A percentile compares a stretch with the other conserved stretches of the same genome.
phyloP scores from a whole-genome alignment of 23 red algal species.

The Gracilariopsis chorda region DNA sequence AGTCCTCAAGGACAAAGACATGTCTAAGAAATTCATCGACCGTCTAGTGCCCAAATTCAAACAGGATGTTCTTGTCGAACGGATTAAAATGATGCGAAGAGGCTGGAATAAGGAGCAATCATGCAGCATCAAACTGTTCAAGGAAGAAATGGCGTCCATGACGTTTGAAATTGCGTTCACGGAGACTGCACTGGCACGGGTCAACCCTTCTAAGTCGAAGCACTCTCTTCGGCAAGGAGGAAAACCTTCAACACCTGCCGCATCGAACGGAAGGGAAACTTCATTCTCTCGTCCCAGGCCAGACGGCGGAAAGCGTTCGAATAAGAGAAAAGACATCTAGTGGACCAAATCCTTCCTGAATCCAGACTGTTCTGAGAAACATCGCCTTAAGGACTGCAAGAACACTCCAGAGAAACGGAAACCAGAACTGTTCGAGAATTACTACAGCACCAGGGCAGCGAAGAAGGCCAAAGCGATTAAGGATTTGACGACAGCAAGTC shows the following conservation, averaged over 20 bases:
- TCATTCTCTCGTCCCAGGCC: neutral
- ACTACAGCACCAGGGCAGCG: too few relatives aligned
- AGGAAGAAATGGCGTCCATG: neutral
- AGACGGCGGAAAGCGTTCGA: neutral
- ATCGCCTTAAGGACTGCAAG: too few relatives aligned
- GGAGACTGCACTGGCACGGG: neutral
- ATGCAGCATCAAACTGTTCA: constrained; percentile 1
- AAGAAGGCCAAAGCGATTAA: too few relatives aligned
- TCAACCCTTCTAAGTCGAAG: neutral
- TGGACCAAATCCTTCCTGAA: neutral
- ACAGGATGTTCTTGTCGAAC: neutral
- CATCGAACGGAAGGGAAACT: neutral
- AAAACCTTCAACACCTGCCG: neutral
- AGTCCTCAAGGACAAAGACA: neutral
- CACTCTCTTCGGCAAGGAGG: neutral
- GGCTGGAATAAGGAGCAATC: constrained; percentile 19
- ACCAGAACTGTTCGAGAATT: too few relatives aligned
- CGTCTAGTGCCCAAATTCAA: too few relatives aligned
- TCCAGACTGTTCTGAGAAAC: neutral
- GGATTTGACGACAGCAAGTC: too few relatives aligned
- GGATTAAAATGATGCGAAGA: neutral
- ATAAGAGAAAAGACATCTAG: neutral
- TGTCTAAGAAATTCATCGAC: too few relatives aligned
- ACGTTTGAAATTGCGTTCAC: neutral
- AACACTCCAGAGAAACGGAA: too few relatives aligned